A percentile compares a stretch with the other conserved stretches of the same genome.
These are phyloP conservation scores for Nymphaea colorata DNA, from an alignment of 164 flowering plant species.

Conservation along the genomic window DNA sequence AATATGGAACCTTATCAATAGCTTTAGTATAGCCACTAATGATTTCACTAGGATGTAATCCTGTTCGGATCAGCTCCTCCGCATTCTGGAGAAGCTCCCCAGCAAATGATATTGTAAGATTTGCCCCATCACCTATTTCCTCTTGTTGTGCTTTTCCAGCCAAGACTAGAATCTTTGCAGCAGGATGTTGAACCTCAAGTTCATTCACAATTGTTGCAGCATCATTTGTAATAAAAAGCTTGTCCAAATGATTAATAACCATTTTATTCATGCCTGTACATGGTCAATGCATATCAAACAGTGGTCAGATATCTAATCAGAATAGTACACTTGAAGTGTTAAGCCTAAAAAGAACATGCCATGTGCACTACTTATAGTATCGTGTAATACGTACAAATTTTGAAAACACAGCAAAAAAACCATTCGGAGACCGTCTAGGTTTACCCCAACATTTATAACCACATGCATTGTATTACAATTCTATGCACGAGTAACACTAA, in stretches of 20 bases:
- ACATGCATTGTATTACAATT: too few species aligned
- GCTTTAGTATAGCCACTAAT: slow-evolving; percentile 83
- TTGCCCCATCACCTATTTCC: slow-evolving; percentile 97
- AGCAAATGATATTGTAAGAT: slow-evolving; percentile 76
- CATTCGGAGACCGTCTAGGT: too few species aligned
- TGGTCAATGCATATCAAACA: neutral
- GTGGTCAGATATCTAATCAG: neutral
- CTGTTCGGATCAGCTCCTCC: slow-evolving; percentile 89
- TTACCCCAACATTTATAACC: too few species aligned
- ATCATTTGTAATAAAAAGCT: slow-evolving; percentile 89
- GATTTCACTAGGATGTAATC: slow-evolving; percentile 90
- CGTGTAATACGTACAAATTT: neutral
- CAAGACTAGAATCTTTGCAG: slow-evolving; percentile 84
- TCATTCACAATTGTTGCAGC: slow-evolving; percentile 93
- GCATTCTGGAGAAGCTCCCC: slow-evolving; percentile 89
- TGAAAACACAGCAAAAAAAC: neutral
- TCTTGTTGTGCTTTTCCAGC: slow-evolving; percentile 96
- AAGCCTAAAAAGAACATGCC: neutral
- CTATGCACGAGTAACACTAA: too few species aligned
- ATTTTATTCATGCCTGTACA: slow-evolving; percentile 89
- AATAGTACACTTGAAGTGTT: too few species aligned
- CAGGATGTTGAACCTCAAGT: slow-evolving; percentile 96
- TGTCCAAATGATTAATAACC: slow-evolving; percentile 95
- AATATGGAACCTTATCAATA: slow-evolving; percentile 45
- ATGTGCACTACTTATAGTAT: neutral